Conservation (phyloP, 208 protist genomes). For the Trypanosoma vivax region DNA sequence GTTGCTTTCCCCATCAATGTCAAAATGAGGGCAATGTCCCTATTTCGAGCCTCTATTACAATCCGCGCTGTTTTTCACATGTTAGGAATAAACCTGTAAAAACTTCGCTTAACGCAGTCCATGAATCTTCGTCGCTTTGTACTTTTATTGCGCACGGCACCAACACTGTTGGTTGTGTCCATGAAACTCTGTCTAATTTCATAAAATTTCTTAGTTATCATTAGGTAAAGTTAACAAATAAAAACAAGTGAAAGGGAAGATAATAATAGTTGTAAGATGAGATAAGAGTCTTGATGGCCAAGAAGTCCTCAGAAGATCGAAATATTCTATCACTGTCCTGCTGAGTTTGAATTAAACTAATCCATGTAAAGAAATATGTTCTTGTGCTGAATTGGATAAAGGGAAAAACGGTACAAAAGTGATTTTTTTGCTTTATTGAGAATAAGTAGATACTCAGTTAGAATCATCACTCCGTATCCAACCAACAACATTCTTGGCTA, state of each 20-base stretch:
- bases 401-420: background rate
- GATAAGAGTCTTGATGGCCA: too few relatives aligned
- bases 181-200: conserved; percentile 16
- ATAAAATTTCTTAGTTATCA: background rate
- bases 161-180: conserved; percentile 31
- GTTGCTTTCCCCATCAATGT: conserved; percentile 46
- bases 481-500: conserved; percentile 78
- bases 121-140: conserved; percentile 29
- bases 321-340: too few relatives aligned
- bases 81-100: conserved; percentile 68
- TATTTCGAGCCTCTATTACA: conserved; percentile 23
- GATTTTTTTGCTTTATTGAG: background rate
- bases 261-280: too few relatives aligned
- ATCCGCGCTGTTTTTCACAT: conserved; percentile 39
- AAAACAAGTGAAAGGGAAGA: too few relatives aligned
- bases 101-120: conserved; percentile 67
- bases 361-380: too few relatives aligned
- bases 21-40: conserved; percentile 55
- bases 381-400: background rate
- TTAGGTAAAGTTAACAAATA: too few relatives aligned
- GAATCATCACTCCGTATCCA: conserved; percentile 68
- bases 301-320: too few relatives aligned
- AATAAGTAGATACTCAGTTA: conserved; percentile 1
- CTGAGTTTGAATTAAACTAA: too few relatives aligned
- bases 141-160: conserved; percentile 9